Percentiles rank a stretch among this genome's conserved stretches.
Conservation (phyloP, 1,139 yeast species). For the Hyphopichia wangnamkhiaoensis region DNA sequence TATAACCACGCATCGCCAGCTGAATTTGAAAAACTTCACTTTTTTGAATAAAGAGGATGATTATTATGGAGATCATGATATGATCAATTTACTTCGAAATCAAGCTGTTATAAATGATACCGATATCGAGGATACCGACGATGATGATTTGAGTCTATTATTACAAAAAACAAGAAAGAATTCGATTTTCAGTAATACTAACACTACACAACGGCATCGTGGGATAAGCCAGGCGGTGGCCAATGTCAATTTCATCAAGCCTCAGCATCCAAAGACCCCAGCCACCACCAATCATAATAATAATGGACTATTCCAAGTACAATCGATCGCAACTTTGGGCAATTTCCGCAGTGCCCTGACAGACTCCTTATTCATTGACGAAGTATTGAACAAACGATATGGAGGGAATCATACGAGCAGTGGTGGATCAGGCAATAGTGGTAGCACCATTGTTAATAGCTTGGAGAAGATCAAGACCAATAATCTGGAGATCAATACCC, state of each 20-base stretch:
- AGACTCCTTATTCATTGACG: constrained; percentile 37
- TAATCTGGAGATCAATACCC: constrained; percentile 12
- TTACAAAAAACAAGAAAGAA: constrained; percentile 24
- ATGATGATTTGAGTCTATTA: constrained; percentile 23
- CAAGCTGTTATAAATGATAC: constrained; percentile 5
- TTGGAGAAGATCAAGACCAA: constrained; percentile 10
- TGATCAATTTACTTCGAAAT: constrained; percentile 19
- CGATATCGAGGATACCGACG: constrained; percentile 20
- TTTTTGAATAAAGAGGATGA: constrained; percentile 33
- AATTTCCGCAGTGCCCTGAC: constrained; percentile 38
- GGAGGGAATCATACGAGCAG: constrained; percentile 12
- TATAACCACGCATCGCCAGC: constrained; percentile 15
- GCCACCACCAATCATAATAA: not conserved
- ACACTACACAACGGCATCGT: too few species aligned
- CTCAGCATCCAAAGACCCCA: not conserved
- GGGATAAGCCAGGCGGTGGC: constrained; percentile 12
- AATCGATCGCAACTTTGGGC: constrained; percentile 32
- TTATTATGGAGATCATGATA: constrained; percentile 30
- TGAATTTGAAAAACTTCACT: constrained; percentile 36
- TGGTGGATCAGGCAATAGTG: constrained; percentile 6
- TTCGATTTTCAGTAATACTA: not conserved
- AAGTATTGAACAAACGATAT: constrained; percentile 26
- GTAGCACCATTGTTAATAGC: constrained; percentile 2
- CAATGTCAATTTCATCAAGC: not conserved
- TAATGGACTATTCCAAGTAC: constrained; percentile 9